Evolutionary conservation across 495 filamentous ascomycete species (phyloP), one percentile per base, ranked within the genome.

Genomic region (Aspergillus olivimuriae): DNA sequence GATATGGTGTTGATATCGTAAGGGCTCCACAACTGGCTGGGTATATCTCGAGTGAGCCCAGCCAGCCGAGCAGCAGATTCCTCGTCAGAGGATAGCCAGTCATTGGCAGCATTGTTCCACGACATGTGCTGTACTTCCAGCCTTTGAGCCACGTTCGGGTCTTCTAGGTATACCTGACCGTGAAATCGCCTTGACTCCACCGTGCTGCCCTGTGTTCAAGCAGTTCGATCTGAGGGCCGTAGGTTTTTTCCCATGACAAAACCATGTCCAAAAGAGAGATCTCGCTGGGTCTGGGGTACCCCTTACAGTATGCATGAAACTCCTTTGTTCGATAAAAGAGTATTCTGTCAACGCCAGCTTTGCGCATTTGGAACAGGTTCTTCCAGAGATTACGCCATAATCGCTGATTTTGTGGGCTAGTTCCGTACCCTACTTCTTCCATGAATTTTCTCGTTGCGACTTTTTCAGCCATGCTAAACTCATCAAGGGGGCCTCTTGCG

Each of bases 401-500:
- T 11, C 40, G 43, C 28, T 55, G 45, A 30, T 58, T 58, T 35
- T 46, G 41, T 4, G 43, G 19, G 15, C 55, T 38, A 11, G 54
- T 16, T 1, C 44, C 17, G 33, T 57, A 50, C 18, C 43, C 42
- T 18, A 39, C 35, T 21, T 47, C 52, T 20, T 48, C 37, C 44
- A 58, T 58, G 30, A 58, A 58, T 4, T 37, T 44, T 42, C 43
- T 38, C 1, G 49, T 53, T 33, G 48, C 39, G 43, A 43, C 52
- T 31, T 58, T 58, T 41, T 58, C 48, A 8, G 52, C 46, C 34
- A 58, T 51, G 1, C 39, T 52, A 32, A 58, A 58, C 41, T 43
- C 40, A 40, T 55, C 48, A 4, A 37, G n/a, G 10, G 55, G 55
- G 30, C 55, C 48, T 31, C 54, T 58, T 2, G 48, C 30, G 35